phyloP scores from a whole-genome alignment of 176 grass and related monocot species.

The Poa pratensis region DNA sequence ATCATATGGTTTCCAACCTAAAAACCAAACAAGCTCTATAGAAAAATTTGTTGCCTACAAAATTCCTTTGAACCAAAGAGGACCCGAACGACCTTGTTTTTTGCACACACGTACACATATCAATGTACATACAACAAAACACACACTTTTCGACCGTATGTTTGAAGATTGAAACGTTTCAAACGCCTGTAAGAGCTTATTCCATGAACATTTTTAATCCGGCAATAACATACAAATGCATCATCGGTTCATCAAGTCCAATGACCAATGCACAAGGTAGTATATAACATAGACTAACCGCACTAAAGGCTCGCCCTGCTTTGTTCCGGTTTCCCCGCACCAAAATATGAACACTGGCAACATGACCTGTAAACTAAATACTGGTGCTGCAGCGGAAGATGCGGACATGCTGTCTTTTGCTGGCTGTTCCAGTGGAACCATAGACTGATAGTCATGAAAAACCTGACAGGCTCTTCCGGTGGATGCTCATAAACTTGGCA shows the following conservation, averaged over 20 bases:
- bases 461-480: slow-evolving; percentile 56
- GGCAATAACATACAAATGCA: neutral
- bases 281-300: neutral
- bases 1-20: too few species aligned
- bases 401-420: neutral
- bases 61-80: too few species aligned
- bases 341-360: neutral
- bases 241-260: neutral
- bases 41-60: too few species aligned
- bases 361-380: neutral
- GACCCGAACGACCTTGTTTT: neutral
- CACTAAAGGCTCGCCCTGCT: neutral
- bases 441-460: slow-evolving; percentile 1
- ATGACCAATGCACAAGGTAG: neutral
- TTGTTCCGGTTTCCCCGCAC: neutral
- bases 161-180: neutral
- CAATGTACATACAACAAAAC: neutral
- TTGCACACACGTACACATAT: neutral
- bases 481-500: slow-evolving; percentile 74
- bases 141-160: neutral
- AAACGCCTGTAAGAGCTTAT: neutral
- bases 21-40: too few species aligned
- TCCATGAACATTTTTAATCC: neutral
- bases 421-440: neutral
- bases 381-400: neutral